Base-by-base conservation (phyloP, 2,329 filamentous ascomycete species). In the Colletotrichum tabaci region DNA sequence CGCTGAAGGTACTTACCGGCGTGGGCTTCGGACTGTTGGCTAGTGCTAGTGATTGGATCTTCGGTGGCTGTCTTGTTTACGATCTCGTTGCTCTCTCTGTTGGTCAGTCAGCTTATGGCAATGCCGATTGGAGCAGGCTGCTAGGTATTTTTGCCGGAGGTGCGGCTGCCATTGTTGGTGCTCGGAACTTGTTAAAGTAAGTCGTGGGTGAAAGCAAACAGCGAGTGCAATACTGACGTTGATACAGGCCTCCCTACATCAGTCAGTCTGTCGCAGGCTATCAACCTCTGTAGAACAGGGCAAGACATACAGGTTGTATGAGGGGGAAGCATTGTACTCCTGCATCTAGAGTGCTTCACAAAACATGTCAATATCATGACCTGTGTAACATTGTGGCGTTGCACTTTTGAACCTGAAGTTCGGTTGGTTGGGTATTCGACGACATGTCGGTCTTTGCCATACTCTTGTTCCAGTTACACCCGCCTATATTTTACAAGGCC, bases 11-110 rank as follows among this genome's bases (percentile, higher is more conserved):
- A 0, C 75, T 87, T 12, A 90, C 89, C 0, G 88, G 85, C 0
- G 74, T 89, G 0, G 87, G 86, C 0, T 90, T 90, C 70, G 87
- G 83, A 0, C 79, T 84, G 0, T 78, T 84, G 18, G 86, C 85
- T 2, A 82, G 82, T 12, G 74, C 78, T 46, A 89, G 87, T 74
- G 89, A 91, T 76, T 90, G 88, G 88, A 89, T 90, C 63, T 87
- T 90, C 61, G 89, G 88, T 0, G 87, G 85, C 0, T 89, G 89
- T 75, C 77, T 91, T 71, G 88, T 88, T 0, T 90, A 90, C 76
- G 87, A 90, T 76, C 80, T 90, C 21, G 80, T 89, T 16, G 88
- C 85, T 9, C 75, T 90, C 72, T 81, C 82, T 40, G 84, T 88
- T 0, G 89, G 89, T 1, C 89, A 91, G 79, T 81, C 81, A 9